A percentile compares a stretch with the other conserved stretches of the same genome.
These are phyloP conservation scores for Chrysopogon serrulatus DNA, from an alignment of 176 grass and related monocot species.

Conservation along the genomic window DNA sequence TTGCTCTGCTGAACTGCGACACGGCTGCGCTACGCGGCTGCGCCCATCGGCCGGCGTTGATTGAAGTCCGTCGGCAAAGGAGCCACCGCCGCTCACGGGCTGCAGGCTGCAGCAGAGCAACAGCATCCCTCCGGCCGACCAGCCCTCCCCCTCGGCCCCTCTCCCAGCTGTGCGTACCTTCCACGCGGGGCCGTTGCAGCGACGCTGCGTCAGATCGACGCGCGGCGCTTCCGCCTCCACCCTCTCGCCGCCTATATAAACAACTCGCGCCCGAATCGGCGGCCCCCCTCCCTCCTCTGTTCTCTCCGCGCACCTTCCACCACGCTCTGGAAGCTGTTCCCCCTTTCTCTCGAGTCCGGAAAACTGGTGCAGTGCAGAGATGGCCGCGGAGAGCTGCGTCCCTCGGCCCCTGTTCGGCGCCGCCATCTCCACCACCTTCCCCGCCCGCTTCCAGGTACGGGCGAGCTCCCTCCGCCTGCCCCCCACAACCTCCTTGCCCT, in stretches of 20 bases:
- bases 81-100: no score
- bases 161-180: slow-evolving; percentile 37
- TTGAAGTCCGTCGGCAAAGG: no score
- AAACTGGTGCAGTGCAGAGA: slow-evolving; percentile 5
- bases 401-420: slow-evolving; percentile 72
- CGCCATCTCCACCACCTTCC: slow-evolving; percentile 68
- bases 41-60: no score
- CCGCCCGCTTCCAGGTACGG: slow-evolving; percentile 65
- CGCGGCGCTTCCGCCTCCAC: background rate
- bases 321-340: slow-evolving; percentile 5
- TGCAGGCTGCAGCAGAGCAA: no score
- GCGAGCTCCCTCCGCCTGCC: background rate
- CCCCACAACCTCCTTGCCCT: background rate
- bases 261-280: background rate
- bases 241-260: background rate
- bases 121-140: no score
- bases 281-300: background rate
- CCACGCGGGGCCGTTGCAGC: background rate
- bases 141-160: no score
- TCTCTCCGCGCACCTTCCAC: background rate
- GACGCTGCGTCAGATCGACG: slow-evolving; percentile 31
- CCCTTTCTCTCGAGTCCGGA: background rate
- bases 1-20: no score
- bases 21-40: no score
- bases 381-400: slow-evolving; percentile 56